Conservation (phyloP, 75 land plant species). For the Chamaecyparis obtusa region DNA sequence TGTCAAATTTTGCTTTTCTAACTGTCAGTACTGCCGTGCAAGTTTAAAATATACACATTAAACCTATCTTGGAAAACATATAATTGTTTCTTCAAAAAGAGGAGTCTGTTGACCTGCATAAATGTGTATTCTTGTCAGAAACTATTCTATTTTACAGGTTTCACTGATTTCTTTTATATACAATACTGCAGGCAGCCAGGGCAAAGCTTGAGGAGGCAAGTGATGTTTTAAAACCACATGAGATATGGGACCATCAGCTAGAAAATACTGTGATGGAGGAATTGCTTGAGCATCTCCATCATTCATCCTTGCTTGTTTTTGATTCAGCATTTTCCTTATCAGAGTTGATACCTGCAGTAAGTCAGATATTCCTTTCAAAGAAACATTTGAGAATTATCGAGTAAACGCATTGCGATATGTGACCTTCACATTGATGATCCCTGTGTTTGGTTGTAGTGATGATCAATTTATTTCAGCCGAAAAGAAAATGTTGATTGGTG, state of each 20-base stretch:
- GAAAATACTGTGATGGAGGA: not conserved
- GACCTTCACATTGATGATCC: not conserved
- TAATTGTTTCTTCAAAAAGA: not conserved
- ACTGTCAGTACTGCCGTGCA: not conserved
- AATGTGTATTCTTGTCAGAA: not conserved
- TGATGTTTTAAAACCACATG: not conserved
- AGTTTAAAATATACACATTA: not conserved
- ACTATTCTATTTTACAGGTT: not conserved
- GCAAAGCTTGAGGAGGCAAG: slow-evolving; percentile 5
- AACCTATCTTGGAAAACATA: not conserved
- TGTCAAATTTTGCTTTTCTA: not conserved
- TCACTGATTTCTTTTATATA: not conserved
- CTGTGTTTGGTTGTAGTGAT: not conserved
- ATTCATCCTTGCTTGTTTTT: slow-evolving; percentile 8
- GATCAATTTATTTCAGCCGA: not conserved
- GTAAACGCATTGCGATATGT: not conserved
- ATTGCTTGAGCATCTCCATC: not conserved
- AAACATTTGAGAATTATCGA: not conserved
- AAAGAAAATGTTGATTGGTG: not conserved
- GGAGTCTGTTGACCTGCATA: not conserved
- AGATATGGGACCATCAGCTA: slow-evolving; percentile 2
- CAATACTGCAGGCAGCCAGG: slow-evolving; percentile 1
- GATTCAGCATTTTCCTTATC: slow-evolving; percentile 6
- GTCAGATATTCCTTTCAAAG: not conserved
- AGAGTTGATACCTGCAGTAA: slow-evolving; percentile 8